phyloP scores from a whole-genome alignment of 2,329 filamentous ascomycete species.

The Fusarium nygamai region DNA sequence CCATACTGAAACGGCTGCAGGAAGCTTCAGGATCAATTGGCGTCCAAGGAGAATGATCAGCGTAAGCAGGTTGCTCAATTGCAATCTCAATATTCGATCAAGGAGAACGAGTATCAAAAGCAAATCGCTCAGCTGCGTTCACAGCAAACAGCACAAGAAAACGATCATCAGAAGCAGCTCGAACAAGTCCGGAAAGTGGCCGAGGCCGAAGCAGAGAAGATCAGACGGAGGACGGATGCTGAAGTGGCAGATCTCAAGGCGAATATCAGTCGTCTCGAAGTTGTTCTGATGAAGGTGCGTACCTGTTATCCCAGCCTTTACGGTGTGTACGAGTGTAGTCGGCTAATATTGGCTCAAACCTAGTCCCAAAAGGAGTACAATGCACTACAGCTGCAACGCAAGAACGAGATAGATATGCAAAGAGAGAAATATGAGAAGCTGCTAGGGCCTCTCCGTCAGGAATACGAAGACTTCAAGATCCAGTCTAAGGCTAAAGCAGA shows the following conservation, averaged over 20 bases:
- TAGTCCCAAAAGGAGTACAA: constrained; percentile 68
- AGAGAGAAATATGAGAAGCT: constrained; percentile 17
- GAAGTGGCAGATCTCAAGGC: constrained; percentile 71
- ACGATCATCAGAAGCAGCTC: constrained; percentile 54
- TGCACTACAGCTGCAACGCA: constrained; percentile 29
- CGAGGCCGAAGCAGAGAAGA: constrained; percentile 60
- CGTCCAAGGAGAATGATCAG: constrained; percentile 44
- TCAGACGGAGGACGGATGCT: constrained; percentile 62
- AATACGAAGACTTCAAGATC: constrained; percentile 39
- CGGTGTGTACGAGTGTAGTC: background rate
- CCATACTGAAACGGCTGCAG: constrained; percentile 39
- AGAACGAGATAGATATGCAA: constrained; percentile 27
- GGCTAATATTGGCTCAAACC: background rate
- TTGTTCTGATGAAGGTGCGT: constrained; percentile 68
- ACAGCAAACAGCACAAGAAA: constrained; percentile 33
- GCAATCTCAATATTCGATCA: constrained; percentile 45
- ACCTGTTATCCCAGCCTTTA: background rate
- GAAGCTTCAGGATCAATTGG: constrained; percentile 46
- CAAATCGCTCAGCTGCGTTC: constrained; percentile 39
- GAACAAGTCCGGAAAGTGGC: constrained; percentile 59
- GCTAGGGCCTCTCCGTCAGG: constrained; percentile 11
- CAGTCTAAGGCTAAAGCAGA: constrained; percentile 20
- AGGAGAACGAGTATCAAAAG: constrained; percentile 43
- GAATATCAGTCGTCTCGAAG: constrained; percentile 69
- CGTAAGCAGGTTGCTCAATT: constrained; percentile 44